Conservation (phyloP, 2,329 filamentous ascomycete species). For the Exophiala sp. region DNA sequence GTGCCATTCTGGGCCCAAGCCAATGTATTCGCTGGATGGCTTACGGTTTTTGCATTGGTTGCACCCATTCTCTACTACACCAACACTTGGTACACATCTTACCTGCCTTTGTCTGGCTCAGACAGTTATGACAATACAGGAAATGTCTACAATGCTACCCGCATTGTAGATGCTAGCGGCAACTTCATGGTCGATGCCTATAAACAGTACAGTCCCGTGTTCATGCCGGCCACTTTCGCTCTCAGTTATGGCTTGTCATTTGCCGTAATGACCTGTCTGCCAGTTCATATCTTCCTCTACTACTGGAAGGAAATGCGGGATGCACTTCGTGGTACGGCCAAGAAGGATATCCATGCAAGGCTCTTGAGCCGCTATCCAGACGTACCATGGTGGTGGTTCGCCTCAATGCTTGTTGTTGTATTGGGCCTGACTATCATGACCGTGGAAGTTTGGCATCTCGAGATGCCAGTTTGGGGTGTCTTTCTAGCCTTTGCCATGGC, state of each 20-base stretch:
- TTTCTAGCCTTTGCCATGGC: slow-evolving; percentile 45
- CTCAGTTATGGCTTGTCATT: slow-evolving; percentile 60
- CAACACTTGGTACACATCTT: slow-evolving; percentile 56
- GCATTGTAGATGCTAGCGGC: slow-evolving; percentile 56
- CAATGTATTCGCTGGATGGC: slow-evolving; percentile 75
- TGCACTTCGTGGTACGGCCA: slow-evolving; percentile 38
- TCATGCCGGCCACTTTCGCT: slow-evolving; percentile 58
- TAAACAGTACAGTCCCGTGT: slow-evolving; percentile 61
- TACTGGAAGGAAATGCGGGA: slow-evolving; percentile 39
- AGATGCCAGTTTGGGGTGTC: slow-evolving; percentile 46
- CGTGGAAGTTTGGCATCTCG: slow-evolving; percentile 38
- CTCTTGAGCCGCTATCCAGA: slow-evolving; percentile 41
- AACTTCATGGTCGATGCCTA: slow-evolving; percentile 60
- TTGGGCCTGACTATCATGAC: slow-evolving; percentile 58
- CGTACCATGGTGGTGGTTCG: slow-evolving; percentile 49
- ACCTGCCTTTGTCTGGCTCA: slow-evolving; percentile 60
- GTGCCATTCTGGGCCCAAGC: slow-evolving; percentile 82
- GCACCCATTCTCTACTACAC: slow-evolving; percentile 68
- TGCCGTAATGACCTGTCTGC: slow-evolving; percentile 61
- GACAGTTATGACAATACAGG: slow-evolving; percentile 65
- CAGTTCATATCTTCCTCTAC: slow-evolving; percentile 38
- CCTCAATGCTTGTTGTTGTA: slow-evolving; percentile 51
- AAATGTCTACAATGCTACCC: slow-evolving; percentile 55
- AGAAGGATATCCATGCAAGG: slow-evolving; percentile 44
- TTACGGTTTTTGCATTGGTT: slow-evolving; percentile 78